Evolutionary conservation across 192 early-diverging fungal species (phyloP).

Genomic region (Coemansia asiatica): DNA sequence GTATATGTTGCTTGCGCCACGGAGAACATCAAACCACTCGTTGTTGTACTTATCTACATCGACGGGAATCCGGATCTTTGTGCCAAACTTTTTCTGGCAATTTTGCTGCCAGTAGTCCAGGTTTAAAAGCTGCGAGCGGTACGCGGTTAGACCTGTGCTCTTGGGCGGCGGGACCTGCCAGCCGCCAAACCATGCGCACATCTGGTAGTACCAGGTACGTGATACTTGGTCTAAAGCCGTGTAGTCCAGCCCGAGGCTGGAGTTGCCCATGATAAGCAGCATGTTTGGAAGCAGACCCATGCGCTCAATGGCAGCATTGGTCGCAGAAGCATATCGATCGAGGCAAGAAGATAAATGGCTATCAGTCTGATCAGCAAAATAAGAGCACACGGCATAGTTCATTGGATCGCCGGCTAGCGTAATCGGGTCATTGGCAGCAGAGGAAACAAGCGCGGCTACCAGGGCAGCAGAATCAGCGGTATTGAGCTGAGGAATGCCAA

Average conservation of each 20-base stretch:
- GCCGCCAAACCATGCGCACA: constrained; percentile 67
- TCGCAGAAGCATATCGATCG: constrained; percentile 26
- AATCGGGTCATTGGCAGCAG: constrained; percentile 19
- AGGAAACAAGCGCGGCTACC: constrained; percentile 11
- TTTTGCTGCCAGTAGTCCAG: constrained; percentile 41
- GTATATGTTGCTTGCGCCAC: constrained; percentile 50
- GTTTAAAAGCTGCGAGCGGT: constrained; percentile 43
- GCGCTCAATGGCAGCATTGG: constrained; percentile 17
- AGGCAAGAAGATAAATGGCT: constrained; percentile 5
- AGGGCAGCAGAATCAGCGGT: constrained; percentile 32
- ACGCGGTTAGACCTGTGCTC: constrained; percentile 18
- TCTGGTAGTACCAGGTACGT: constrained; percentile 61
- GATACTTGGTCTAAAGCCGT: constrained; percentile 35
- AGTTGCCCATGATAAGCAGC: constrained; percentile 34
- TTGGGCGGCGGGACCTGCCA: constrained; percentile 53
- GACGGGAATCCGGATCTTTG: constrained; percentile 19
- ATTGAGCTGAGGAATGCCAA: constrained; percentile 25
- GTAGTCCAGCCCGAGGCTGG: constrained; percentile 32
- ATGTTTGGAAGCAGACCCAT: constrained; percentile 22
- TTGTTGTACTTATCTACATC: constrained; percentile 38
- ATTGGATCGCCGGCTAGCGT: constrained; percentile 15
- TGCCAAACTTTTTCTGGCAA: constrained; percentile 48
- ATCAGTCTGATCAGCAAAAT: not conserved
- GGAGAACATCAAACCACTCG: constrained; percentile 26
- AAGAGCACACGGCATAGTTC: constrained; percentile 16